These are phyloP conservation scores for Ettlia oleoabundans DNA, from an alignment of 139 green algal genomes.

Conservation along the genomic window DNA sequence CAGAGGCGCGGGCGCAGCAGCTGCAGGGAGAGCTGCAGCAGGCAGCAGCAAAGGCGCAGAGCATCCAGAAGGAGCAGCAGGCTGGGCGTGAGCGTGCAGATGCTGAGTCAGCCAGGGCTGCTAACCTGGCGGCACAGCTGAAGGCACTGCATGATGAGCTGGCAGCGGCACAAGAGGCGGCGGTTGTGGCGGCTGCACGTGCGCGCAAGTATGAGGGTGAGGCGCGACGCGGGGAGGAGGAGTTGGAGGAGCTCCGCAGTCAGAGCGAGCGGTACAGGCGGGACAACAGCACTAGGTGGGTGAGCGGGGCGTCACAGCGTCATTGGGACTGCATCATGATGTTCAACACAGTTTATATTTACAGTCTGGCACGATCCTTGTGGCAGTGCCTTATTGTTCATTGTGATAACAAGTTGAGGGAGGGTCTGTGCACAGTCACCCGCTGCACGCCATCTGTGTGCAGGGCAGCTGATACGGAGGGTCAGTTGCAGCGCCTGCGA, in stretches of 20 bases:
- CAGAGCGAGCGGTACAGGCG: background rate
- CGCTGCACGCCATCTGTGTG: background rate
- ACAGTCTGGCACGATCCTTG: too few species aligned
- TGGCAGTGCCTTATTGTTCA: too few species aligned
- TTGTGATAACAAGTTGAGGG: too few species aligned
- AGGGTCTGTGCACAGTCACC: too few species aligned
- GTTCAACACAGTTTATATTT: too few species aligned
- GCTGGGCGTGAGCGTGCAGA: background rate
- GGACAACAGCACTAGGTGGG: background rate
- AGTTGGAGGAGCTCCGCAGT: slow-evolving; percentile 17
- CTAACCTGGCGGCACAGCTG: slow-evolving; percentile 11
- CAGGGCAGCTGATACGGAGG: background rate
- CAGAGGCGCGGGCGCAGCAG: background rate
- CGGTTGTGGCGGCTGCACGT: background rate
- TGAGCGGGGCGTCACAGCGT: too few species aligned
- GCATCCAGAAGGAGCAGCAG: background rate
- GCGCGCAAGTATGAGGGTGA: background rate
- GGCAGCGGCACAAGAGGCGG: slow-evolving; percentile 31
- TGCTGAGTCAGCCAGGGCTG: background rate
- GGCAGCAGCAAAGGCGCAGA: background rate
- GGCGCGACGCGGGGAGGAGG: slow-evolving; percentile 6
- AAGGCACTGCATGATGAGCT: background rate
- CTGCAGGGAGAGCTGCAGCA: background rate
- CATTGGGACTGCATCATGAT: too few species aligned
- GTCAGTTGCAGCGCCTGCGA: background rate